Evolutionary conservation across 768 basidiomycete genomes (phyloP), one percentile per base, ranked within the genome.

Genomic region (Plicaturopsis crispa): DNA sequence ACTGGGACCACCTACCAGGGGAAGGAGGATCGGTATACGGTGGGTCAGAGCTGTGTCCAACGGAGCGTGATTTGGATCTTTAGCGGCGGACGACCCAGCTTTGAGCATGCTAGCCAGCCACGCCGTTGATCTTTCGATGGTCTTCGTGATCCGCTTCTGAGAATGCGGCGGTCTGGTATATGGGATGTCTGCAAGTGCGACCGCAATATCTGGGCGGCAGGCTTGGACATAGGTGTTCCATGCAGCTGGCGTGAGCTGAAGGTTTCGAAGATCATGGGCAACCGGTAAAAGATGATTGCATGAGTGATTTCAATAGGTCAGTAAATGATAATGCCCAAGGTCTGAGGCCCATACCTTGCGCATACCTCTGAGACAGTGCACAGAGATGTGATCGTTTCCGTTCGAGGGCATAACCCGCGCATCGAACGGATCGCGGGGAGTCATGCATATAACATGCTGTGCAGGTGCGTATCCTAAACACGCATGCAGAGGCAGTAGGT

Each of bases 121-220:
- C 1, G 68, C 57, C 1, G 63, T 51, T 3, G 78, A 78, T 19
- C 87, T 70, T 31, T 87, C 81, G 37, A 88, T 70, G 49, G 80
- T 80, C 52, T 88, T 90, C 19, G 73, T 78, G 4, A 80, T 56
- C 3, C 88, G 75, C 46, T 84, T 89, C 51, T 91, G 88, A 3
- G 86, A 88, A 43, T 76, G 71, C 0, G 82, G 75, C 0, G 75
- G 70, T 3, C 62, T 45, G 0, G 81, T 81, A 51, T 73, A 77
- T 0, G 85, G 83, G 0, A 65, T 76, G 41, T 91, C 87, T 1
- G 75, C 67, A 12, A 90, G 65, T 0, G 86, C 78, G 35, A 85
- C 65, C 10, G 84, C 73, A 12, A 89, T 41, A 46, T 91, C 86
- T 1, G 86, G 84, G 16, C 67, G 62, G 48, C 72, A 75, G 3